Evolutionary conservation across 192 early-diverging fungal genomes (phyloP), one percentile per base, ranked within the genome.

Genomic region (Rhizoclosmatium sp.): DNA sequence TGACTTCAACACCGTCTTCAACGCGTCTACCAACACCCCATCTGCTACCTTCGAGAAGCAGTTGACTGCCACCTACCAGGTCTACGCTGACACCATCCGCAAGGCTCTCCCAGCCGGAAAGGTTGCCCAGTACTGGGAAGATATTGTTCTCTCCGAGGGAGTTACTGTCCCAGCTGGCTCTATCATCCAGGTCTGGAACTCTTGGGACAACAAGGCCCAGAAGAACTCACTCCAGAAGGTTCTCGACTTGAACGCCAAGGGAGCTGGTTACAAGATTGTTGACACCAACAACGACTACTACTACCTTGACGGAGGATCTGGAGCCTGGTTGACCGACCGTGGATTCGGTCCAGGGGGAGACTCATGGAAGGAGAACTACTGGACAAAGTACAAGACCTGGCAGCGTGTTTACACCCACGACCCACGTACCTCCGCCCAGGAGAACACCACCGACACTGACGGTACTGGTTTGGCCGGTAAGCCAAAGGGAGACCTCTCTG

Each of bases 261-360:
- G 60, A 16, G 60, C 60, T 39, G 60, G 66, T 16, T 78, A 70
- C 77, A 40, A 54, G 23, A 61, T 78, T 65, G 77, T 78, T 14
- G 67, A 70, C 51, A 64, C 77, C 47, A 58, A 70, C 61, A 47
- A 59, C 67, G 65, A 58, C 14, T 31, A 49, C 42, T 70, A 69
- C 59, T 78, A 78, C 59, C 41, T 78, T 12, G 77, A 78, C 47
- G 64, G 77, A 23, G 77, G 77, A 2, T 67, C 77, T 4, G 66
- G 66, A 9, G 51, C 3, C 2, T 78, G 65, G 67, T 46, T 78
- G 66, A 58, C 66, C 14, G 77, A 68, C 51, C 66, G 66, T 46
- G 51, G 69, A 9, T 23, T 71, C 69, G 69, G 69, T 31, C 31
- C 4, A 2, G 69, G 69, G 4, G 51, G 51, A 16, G 23, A 48